A percentile compares a stretch with the other conserved stretches of the same genome.
phyloP scores from a whole-genome alignment of 2,329 filamentous ascomycete genomes.

The Cladosporium sp. region DNA sequence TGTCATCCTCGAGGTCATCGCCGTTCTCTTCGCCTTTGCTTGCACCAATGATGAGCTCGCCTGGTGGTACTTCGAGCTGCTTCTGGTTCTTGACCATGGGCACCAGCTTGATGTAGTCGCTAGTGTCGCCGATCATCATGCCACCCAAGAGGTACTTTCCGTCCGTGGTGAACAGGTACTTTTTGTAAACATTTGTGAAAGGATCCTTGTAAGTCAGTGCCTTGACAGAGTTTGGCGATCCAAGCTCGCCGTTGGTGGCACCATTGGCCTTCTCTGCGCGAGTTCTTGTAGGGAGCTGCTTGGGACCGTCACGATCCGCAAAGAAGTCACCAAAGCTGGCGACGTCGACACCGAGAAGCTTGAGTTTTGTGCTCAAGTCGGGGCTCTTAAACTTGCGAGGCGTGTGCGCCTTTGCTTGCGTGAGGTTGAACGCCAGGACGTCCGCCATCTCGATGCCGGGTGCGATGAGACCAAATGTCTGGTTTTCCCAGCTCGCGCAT shows the following conservation, averaged over 20 bases:
- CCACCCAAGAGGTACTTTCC: slow-evolving; percentile 90
- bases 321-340: slow-evolving; percentile 95
- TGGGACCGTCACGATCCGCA: slow-evolving; percentile 80
- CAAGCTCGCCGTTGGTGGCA: slow-evolving; percentile 54
- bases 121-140: slow-evolving; percentile 95
- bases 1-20: slow-evolving; percentile 79
- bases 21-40: slow-evolving; percentile 72
- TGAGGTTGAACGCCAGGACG: slow-evolving; percentile 86
- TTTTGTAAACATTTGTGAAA: slow-evolving; percentile 87
- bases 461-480: slow-evolving; percentile 85
- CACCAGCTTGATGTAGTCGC: slow-evolving; percentile 85
- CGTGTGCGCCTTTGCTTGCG: slow-evolving; percentile 72
- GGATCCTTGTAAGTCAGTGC: slow-evolving; percentile 86
- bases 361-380: slow-evolving; percentile 87
- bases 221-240: slow-evolving; percentile 64
- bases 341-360: slow-evolving; percentile 85
- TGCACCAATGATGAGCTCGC: slow-evolving; percentile 79
- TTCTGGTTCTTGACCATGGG: slow-evolving; percentile 85
- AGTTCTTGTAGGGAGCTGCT: slow-evolving; percentile 64
- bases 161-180: slow-evolving; percentile 86
- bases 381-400: slow-evolving; percentile 74
- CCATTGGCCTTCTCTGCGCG: slow-evolving; percentile 47
- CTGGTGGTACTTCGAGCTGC: slow-evolving; percentile 72
- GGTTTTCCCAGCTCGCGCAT: slow-evolving; percentile 84
- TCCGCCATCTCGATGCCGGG: slow-evolving; percentile 93